A percentile compares a stretch with the other conserved stretches of the same genome.
Conservation (phyloP, 129 eudicot species). For the Scalesia atractyloides region DNA sequence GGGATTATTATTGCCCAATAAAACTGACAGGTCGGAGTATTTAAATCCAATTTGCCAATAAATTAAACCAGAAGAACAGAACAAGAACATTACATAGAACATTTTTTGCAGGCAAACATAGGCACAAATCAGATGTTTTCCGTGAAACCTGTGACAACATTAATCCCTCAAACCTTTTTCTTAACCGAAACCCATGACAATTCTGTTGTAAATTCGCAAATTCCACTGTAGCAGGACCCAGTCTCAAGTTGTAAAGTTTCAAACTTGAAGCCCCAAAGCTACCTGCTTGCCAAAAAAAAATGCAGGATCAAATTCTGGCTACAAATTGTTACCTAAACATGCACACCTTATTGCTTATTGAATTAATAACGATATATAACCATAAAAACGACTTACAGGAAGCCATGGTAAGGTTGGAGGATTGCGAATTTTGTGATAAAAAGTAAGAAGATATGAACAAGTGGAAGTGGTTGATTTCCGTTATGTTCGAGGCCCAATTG, state of each 20-base stretch:
- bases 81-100: conserved; percentile 46
- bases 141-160: conserved; percentile 37
- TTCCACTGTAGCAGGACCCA: conserved; percentile 39
- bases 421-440: neutral
- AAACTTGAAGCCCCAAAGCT: conserved; percentile 61
- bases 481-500: conserved; percentile 31
- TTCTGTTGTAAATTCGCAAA: conserved; percentile 38
- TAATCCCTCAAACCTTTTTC: conserved; percentile 33
- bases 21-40: no score
- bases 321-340: neutral
- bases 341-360: neutral
- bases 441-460: neutral
- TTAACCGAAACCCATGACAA: conserved; percentile 20
- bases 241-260: conserved; percentile 40
- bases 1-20: no score
- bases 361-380: neutral
- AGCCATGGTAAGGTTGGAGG: conserved; percentile 45
- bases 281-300: conserved; percentile 41
- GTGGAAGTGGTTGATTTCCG: conserved; percentile 18
- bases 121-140: conserved; percentile 39
- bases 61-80: neutral
- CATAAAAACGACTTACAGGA: conserved; percentile 44
- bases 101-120: conserved; percentile 37
- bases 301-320: no score
- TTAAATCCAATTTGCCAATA: neutral